Evolutionary conservation across 2,329 filamentous ascomycete genomes (phyloP).

Genomic region (Aspergillus ochraceus): DNA sequence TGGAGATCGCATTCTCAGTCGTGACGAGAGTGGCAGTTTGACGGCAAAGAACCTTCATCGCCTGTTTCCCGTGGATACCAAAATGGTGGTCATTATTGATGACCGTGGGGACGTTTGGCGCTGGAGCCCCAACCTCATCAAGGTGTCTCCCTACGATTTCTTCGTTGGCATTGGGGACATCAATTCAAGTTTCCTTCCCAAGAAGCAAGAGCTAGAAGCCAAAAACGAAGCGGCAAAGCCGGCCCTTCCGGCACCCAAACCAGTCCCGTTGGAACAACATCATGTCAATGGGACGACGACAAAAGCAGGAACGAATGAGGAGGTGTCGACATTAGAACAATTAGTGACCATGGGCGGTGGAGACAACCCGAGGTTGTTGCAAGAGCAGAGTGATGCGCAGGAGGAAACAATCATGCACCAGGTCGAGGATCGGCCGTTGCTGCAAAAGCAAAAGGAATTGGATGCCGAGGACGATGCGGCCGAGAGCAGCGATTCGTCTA

Average conservation of each 20-base stretch:
- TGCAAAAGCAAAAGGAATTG: slow-evolving; percentile 89
- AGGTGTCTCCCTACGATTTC: slow-evolving; percentile 94
- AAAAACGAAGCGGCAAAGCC: slow-evolving; percentile 36
- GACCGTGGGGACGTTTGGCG: slow-evolving; percentile 96
- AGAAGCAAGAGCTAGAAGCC: slow-evolving; percentile 58
- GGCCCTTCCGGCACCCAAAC: slow-evolving; percentile 25
- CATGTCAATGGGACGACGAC: slow-evolving; percentile 34
- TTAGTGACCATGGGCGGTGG: slow-evolving; percentile 73
- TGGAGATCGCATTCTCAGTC: slow-evolving; percentile 90
- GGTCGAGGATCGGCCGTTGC: slow-evolving; percentile 79
- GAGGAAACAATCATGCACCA: slow-evolving; percentile 86
- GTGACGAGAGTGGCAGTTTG: slow-evolving; percentile 94
- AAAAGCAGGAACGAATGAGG: slow-evolving; percentile 27
- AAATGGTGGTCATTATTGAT: slow-evolving; percentile 99
- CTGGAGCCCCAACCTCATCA: slow-evolving; percentile 90
- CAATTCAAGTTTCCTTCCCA: slow-evolving; percentile 94
- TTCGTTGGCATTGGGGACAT: slow-evolving; percentile 98
- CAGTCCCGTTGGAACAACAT: slow-evolving; percentile 20
- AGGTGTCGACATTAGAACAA: slow-evolving; percentile 66
- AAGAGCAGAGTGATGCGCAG: slow-evolving; percentile 79
- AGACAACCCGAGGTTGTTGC: slow-evolving; percentile 66
- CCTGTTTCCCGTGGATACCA: slow-evolving; percentile 92
- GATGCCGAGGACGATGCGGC: slow-evolving; percentile 77
- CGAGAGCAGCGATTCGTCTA: slow-evolving; percentile 51
- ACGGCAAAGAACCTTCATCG: slow-evolving; percentile 86